These are phyloP conservation scores for Metarhizium humberi DNA, from an alignment of 2,329 filamentous ascomycete species.

Conservation along the genomic window DNA sequence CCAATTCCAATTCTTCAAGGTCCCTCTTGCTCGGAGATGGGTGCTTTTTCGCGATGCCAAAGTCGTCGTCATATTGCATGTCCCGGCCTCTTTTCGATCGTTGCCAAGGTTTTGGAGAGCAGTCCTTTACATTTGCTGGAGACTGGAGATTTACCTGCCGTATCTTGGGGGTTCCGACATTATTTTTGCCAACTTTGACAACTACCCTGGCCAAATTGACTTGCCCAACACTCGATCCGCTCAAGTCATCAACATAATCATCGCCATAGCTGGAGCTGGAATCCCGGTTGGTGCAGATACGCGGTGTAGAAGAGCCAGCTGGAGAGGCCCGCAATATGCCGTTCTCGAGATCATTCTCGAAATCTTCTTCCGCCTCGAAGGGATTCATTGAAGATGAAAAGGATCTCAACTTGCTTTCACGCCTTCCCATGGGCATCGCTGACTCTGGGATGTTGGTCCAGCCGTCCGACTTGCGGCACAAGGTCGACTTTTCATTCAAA, in stretches of 20 bases:
- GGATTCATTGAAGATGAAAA: slow-evolving; percentile 7
- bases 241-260: not conserved
- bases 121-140: not conserved
- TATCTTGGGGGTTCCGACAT: not conserved
- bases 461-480: not conserved
- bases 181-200: slow-evolving; percentile 5
- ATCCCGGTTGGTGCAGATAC: slow-evolving; percentile 10
- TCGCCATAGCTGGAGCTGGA: slow-evolving; percentile 1
- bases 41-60: slow-evolving; percentile 29
- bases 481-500: not conserved
- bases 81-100: not conserved
- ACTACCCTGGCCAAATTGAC: slow-evolving; percentile 8
- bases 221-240: slow-evolving; percentile 2
- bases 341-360: slow-evolving; percentile 28
- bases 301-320: slow-evolving; percentile 29
- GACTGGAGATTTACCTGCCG: slow-evolving; percentile 4
- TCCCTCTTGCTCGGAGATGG: slow-evolving; percentile 34
- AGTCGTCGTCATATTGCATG: not conserved
- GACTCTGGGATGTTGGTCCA: not conserved
- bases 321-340: slow-evolving; percentile 27
- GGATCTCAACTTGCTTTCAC: not conserved
- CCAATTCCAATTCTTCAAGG: slow-evolving; percentile 27
- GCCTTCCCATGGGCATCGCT: not conserved
- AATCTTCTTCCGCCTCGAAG: slow-evolving; percentile 28
- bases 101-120: not conserved